These are phyloP conservation scores for Rutstroemia sp. DNA, from an alignment of 2,329 filamentous ascomycete genomes.

Conservation along the genomic window DNA sequence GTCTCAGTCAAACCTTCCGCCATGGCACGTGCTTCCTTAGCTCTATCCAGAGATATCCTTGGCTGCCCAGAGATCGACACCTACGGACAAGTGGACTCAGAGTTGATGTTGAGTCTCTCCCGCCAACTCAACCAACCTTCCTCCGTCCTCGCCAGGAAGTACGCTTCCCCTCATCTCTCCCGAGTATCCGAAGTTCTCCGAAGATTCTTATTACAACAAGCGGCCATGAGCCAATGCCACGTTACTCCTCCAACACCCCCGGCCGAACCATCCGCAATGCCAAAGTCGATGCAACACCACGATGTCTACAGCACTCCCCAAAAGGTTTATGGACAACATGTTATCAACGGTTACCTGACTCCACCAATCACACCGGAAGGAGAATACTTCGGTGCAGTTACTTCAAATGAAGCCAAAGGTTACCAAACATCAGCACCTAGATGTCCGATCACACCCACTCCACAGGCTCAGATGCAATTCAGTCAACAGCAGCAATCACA, in stretches of 20 bases:
- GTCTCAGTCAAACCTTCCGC: conserved; percentile 87
- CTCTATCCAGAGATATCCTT: conserved; percentile 79
- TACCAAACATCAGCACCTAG: conserved; percentile 30
- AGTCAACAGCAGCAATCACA: conserved; percentile 33
- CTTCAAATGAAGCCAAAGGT: conserved; percentile 21
- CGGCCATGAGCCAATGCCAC: conserved; percentile 43
- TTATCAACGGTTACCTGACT: conserved; percentile 71
- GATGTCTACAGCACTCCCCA: conserved; percentile 67
- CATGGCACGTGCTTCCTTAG: conserved; percentile 81
- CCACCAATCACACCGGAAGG: conserved; percentile 80
- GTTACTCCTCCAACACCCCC: conserved; percentile 57
- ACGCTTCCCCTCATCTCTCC: conserved; percentile 57
- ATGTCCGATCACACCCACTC: conserved; percentile 57
- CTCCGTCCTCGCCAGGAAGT: conserved; percentile 60
- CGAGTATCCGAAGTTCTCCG: conserved; percentile 57
- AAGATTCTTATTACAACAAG: conserved; percentile 57
- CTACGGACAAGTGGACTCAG: conserved; percentile 62
- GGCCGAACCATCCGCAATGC: conserved; percentile 38
- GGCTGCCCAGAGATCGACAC: conserved; percentile 67
- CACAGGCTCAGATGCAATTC: conserved; percentile 38
- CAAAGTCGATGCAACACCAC: conserved; percentile 37
- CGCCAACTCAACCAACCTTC: conserved; percentile 62
- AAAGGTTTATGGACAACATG: conserved; percentile 57
- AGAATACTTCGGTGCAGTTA: conserved; percentile 37
- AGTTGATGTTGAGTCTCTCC: conserved; percentile 45